Evolutionary conservation across 345 rosid species (phyloP), one percentile per base, ranked within the genome.

Genomic region (Ceriops zippeliana): DNA sequence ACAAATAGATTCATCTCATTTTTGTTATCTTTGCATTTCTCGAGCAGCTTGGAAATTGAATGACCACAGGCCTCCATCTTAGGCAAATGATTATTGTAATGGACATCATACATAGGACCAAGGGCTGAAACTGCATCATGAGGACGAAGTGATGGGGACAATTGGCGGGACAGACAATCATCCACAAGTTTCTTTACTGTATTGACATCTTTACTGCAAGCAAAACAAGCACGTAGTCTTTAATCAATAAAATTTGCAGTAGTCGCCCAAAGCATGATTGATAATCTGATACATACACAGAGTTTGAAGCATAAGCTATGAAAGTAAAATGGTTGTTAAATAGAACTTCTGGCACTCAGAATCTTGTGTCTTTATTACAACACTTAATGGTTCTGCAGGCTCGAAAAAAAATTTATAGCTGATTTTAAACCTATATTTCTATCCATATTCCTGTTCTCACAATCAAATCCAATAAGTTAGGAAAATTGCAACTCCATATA

Each of bases 101-200:
- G 99, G 75, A 87, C 95, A 72, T 96, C 98, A 76, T 92, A 92
- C 98, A 96, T 90, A 65, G 91, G 98, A 77, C 99, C 98, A 72
- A 96, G 83, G n/a, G 98, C 99, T 51, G 98, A 90, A 79, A 96
- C 99, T 49, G 96, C 98, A 83, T 92, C 98, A 63, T 96, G 98
- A 66, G 98, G 99, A 28, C 99, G 97, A 27, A 89, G 87, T 31
- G 99, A 90, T 63, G 98, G 87, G 52, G 99, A 87, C 52, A 89
- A 52, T 63, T 89, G 97, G 75, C 83, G 64, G 69, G 96, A 87
- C 71, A 92, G 80, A 75, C 98, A 90, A 67, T 92, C 98, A 79
- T 96, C 93, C 65, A 96, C 96, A 57, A 92, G 97, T 73, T 86
- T 92, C 85, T 92, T 96, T 66, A 92, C 98, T 1, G 95, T 96